Percentiles rank a stretch among this genome's conserved stretches.
Evolutionary conservation across 2,329 filamentous ascomycete genomes (phyloP).

Genomic region (Xylariaceae sp.): DNA sequence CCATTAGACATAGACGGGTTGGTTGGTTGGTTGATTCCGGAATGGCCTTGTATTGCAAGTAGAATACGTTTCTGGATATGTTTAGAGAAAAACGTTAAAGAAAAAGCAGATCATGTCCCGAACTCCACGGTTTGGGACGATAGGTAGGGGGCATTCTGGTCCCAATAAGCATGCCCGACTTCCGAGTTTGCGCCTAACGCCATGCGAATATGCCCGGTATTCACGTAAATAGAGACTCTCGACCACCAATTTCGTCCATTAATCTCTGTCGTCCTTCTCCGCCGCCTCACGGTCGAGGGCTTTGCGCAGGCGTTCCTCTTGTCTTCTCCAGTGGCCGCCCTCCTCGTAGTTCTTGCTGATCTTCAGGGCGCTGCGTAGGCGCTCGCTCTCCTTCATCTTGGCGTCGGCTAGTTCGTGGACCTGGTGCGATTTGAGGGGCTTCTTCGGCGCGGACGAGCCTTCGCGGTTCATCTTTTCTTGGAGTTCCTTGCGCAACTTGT

Average conservation of each 20-base stretch:
- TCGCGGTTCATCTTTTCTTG: slow-evolving; percentile 47
- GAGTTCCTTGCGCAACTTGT: slow-evolving; percentile 60
- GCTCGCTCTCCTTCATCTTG: slow-evolving; percentile 93
- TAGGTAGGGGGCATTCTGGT: neutral
- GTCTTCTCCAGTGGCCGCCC: slow-evolving; percentile 77
- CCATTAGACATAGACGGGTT: slow-evolving; percentile 20
- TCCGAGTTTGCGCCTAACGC: slow-evolving; percentile 15
- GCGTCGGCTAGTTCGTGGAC: slow-evolving; percentile 94
- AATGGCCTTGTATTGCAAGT: neutral
- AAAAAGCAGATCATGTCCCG: neutral
- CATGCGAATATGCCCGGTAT: slow-evolving; percentile 13
- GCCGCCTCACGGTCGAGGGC: slow-evolving; percentile 37
- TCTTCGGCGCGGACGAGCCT: slow-evolving; percentile 36
- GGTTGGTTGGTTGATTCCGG: neutral
- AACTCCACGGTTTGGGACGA: neutral
- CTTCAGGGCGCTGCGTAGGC: slow-evolving; percentile 76
- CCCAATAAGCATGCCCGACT: slow-evolving; percentile 15
- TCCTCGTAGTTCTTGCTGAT: slow-evolving; percentile 83
- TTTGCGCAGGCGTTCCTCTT: slow-evolving; percentile 62
- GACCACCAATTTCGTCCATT: no score
- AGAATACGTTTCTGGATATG: neutral
- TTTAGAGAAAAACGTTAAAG: neutral
- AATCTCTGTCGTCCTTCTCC: slow-evolving; percentile 9
- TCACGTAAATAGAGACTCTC: neutral
- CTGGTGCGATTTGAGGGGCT: slow-evolving; percentile 79